Conservation (phyloP, 1,139 yeast genomes). For the Saccharomyces hybrid region DNA sequence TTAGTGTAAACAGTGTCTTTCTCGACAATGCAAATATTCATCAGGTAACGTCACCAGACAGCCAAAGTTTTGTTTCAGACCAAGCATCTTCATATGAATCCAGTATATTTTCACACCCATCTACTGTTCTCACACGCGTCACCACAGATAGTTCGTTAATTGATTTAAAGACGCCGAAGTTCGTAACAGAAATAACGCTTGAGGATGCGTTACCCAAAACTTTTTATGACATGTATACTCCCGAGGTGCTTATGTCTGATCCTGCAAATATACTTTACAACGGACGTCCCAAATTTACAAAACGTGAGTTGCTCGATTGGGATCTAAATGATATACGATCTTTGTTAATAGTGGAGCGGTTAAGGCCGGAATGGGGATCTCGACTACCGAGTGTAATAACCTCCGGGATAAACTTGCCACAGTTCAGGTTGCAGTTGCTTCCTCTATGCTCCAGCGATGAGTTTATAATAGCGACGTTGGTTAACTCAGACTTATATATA, state of each 20-base stretch:
- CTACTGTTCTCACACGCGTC: slow-evolving; percentile 15
- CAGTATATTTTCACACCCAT: slow-evolving; percentile 26
- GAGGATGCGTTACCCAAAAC: slow-evolving; percentile 42
- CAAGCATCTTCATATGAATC: slow-evolving; percentile 23
- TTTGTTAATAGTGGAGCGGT: slow-evolving; percentile 43
- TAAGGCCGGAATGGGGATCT: slow-evolving; percentile 47
- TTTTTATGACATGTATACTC: slow-evolving; percentile 48
- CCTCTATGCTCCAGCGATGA: slow-evolving; percentile 47
- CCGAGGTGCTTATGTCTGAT: slow-evolving; percentile 38
- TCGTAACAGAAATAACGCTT: slow-evolving; percentile 23
- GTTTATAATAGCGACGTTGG: slow-evolving; percentile 41
- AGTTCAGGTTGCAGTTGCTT: slow-evolving; percentile 37
- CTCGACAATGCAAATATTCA: slow-evolving; percentile 2
- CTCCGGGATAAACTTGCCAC: slow-evolving; percentile 15
- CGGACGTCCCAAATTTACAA: slow-evolving; percentile 56
- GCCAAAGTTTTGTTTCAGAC: slow-evolving; percentile 17
- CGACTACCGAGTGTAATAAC: slow-evolving; percentile 39
- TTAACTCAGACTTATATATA: slow-evolving; percentile 48
- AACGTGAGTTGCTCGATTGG: slow-evolving; percentile 56
- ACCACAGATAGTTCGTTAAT: slow-evolving; percentile 10
- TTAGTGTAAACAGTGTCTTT: neutral
- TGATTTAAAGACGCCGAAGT: slow-evolving; percentile 9
- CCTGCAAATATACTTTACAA: slow-evolving; percentile 36
- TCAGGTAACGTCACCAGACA: slow-evolving; percentile 9
- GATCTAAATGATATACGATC: slow-evolving; percentile 57